A percentile compares a stretch with the other conserved stretches of the same genome.
Conservation (phyloP, 2,329 filamentous ascomycete genomes). For the Fusarium secorum region DNA sequence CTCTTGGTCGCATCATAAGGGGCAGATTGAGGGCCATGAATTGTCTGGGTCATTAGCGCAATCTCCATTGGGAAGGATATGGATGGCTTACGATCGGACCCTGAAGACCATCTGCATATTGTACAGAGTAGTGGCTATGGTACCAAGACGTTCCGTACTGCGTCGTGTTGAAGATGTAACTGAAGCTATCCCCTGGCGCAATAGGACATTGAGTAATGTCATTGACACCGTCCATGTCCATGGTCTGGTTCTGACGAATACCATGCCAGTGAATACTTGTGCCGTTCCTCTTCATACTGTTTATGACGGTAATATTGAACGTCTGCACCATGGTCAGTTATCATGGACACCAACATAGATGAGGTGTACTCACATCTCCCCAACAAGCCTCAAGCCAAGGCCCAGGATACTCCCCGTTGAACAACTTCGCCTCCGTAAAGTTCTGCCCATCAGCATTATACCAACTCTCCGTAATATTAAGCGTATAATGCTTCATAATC, state of each 20-base stretch:
- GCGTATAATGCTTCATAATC: constrained; percentile 30
- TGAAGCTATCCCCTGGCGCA: constrained; percentile 24
- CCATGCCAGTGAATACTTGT: constrained; percentile 40
- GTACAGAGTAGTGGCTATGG: constrained; percentile 36
- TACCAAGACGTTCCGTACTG: constrained; percentile 40
- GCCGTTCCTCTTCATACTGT: constrained; percentile 28
- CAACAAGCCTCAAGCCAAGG: constrained; percentile 43
- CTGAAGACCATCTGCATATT: constrained; percentile 36
- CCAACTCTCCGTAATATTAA: constrained; percentile 27
- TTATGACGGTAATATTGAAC: constrained; percentile 26
- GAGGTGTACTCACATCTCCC: constrained; percentile 34
- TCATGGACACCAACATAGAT: fast-evolving
- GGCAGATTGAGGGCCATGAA: constrained; percentile 30
- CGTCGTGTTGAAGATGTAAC: constrained; percentile 24
- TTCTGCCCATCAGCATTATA: constrained; percentile 37
- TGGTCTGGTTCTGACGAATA: constrained; percentile 25
- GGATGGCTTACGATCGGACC: constrained; percentile 12
- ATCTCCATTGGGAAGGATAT: fast-evolving
- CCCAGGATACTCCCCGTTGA: constrained; percentile 40
- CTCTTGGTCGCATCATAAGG: constrained; percentile 27
- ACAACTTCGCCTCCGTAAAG: constrained; percentile 36
- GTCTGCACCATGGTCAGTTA: background rate
- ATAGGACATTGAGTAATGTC: constrained; percentile 37
- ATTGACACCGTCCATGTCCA: constrained; percentile 39
- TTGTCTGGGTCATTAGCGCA: constrained; percentile 1